phyloP scores from a whole-genome alignment of 805 yeast species.

The Yamadazyma olivae region DNA sequence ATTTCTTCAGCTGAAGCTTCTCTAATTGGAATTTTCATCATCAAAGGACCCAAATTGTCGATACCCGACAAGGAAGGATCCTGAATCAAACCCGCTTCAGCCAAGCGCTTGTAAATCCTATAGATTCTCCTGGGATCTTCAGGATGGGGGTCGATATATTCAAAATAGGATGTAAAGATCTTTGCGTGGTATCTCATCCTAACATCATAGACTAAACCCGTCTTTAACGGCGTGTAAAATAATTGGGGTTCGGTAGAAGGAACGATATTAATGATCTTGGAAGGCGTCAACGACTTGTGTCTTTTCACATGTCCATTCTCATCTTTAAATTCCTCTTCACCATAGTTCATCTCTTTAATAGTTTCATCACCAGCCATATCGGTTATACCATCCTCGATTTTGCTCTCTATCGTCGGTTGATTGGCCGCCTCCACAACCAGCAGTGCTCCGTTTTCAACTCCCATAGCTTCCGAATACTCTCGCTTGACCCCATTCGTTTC shows the following conservation, averaged over 20 bases:
- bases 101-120: conserved; percentile 87
- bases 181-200: conserved; percentile 97
- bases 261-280: conserved; percentile 26
- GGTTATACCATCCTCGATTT: not conserved
- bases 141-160: conserved; percentile 97
- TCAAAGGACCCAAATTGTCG: conserved; percentile 77
- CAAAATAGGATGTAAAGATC: conserved; percentile 85
- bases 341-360: not conserved
- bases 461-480: not conserved
- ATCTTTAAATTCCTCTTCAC: not conserved
- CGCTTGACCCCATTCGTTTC: not conserved
- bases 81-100: conserved; percentile 85
- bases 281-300: conserved; percentile 1
- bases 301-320: not conserved
- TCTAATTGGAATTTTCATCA: conserved; percentile 87
- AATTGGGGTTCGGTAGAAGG: conserved; percentile 65
- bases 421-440: too few species aligned
- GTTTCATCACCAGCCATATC: not conserved
- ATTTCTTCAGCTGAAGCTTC: conserved; percentile 89
- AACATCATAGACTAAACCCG: conserved; percentile 94
- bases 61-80: conserved; percentile 74
- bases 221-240: conserved; percentile 72
- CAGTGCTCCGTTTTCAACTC: too few species aligned
- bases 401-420: too few species aligned
- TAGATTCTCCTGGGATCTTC: conserved; percentile 97